Base-by-base conservation (phyloP, 75 land plant species). In the Selaginella moellendorffii region DNA sequence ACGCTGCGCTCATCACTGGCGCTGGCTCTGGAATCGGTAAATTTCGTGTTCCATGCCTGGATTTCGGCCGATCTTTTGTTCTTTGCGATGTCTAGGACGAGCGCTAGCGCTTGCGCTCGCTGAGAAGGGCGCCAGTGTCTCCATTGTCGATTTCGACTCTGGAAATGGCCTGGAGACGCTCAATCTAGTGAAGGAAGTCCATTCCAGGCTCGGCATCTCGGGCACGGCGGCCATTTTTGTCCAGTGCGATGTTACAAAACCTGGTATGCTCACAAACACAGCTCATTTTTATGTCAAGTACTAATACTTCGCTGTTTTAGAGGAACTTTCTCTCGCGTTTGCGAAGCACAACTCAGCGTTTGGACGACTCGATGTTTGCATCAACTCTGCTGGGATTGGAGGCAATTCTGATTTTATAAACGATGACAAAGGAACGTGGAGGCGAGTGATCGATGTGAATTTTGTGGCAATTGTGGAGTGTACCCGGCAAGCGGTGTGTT, bases 341-440 rank as follows among this genome's bases (percentile, higher is more conserved):
- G 65, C 67, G 64, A 82, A 82, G 69, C 99, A 95, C 63, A 27
- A 78, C 46, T 68, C 79, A 2, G 69, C 78, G 29, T 89, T 78
- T 78, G 88, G 96, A 70, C 82, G 88, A 59, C 71, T 95, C 42
- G 99, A 95, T 72, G 82, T 89, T 51, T 95, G 96, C 68, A 76
- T 95, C 27, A 89, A 89, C 69, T 68, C 59, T 72, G 99, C 99
- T 68, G 99, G 99, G 0, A 79, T 95, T 54, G 69, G 22, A 28
- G 80, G 59, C 26, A 30, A 31, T 0, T 26, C 65, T 2, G 68
- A 75, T 23, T 83, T 93, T 67, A n/a, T 74, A 2, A 62, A n/a
- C 29, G 88, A 84, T 77, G 84, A 85, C n/a, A 68, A 63, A 62
- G 30, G 42, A 64, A 36, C 81, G 20, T 95, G 99, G 99, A 75